Percentiles rank a stretch among this genome's conserved stretches.
Conservation (phyloP, 2,329 filamentous ascomycete genomes). For the Myriosclerotinia duriaeana region DNA sequence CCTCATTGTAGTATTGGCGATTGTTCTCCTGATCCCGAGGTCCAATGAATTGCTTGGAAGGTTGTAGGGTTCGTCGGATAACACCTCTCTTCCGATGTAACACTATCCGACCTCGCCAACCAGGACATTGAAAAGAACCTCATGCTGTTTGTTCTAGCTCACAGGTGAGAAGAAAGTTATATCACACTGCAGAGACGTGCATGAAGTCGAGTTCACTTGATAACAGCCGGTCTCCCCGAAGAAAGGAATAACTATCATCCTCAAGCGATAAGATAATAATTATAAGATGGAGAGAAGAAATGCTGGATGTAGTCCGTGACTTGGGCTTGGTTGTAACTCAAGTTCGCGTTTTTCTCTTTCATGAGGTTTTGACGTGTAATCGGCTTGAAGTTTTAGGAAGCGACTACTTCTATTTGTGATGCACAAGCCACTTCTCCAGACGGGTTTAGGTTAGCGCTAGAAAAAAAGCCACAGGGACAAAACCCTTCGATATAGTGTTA, state of each 20-base stretch:
- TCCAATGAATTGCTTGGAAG: constrained; percentile 1
- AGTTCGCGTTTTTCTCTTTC: not conserved
- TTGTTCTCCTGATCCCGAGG: constrained; percentile 4
- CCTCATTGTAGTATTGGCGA: constrained; percentile 16
- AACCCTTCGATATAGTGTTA: not conserved
- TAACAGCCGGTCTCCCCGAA: not conserved
- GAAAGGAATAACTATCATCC: not conserved
- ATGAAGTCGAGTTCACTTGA: not conserved
- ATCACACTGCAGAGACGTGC: constrained; percentile 7
- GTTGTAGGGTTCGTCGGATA: constrained; percentile 9
- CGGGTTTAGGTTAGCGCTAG: constrained; percentile 3
- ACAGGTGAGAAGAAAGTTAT: not conserved
- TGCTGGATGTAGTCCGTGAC: not conserved
- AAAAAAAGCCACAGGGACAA: constrained; percentile 1
- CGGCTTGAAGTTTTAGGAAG: not conserved
- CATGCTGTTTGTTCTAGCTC: not conserved
- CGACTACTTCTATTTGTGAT: not conserved
- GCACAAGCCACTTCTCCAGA: no score
- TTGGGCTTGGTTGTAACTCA: not conserved
- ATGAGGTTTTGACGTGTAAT: not conserved
- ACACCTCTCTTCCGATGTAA: constrained; percentile 11
- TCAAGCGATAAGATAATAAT: not conserved
- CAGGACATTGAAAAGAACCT: constrained; percentile 8
- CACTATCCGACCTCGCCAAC: constrained; percentile 7
- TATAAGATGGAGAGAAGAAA: not conserved